Evolutionary conservation across 2,329 filamentous ascomycete species (phyloP), one percentile per base, ranked within the genome.

Genomic region (Coniochaeta ligniaria): DNA sequence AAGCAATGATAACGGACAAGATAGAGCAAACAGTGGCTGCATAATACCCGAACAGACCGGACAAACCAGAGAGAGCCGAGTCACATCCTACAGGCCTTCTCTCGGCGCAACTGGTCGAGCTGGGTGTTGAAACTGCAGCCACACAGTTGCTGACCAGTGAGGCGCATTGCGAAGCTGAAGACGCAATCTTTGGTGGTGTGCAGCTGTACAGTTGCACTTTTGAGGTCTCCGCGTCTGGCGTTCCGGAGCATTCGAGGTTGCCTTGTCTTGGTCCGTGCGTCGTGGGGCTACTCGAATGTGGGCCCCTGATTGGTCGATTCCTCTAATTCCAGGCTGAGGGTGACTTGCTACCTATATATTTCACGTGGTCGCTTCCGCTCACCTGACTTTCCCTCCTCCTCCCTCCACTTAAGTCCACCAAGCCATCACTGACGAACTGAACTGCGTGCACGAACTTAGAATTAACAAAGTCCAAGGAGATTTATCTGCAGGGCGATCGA

Each of bases 321-420:
- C 28, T 17, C 22, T 22, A 35, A 33, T 28, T 60, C 36, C 16
- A 16, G 52, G 16, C 36, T 38, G 45, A 43, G 47, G 43, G 45
- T 41, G 38, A 38, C 50, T 28, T 28, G 31, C 22, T 26, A 22
- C 33, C 14, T 60, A 60, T 60, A 60, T 60, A 57, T 58, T 58
- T 60, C 60, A 61, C 60, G 60, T 61, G 60, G 33, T 59, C 57
- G 33, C 57, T 47, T n/a, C n/a, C 56, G 60, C 60, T 61, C 60
- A 61, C 60, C 60, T 61, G 60, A 61, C 60, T 61, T 61, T 56
- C 57, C 55, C 57, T 47, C 55, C 54, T 55, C 54, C 38, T 58
- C 41, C 57, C 57, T 61, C 60, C 60, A 57, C 54, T 57, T 35
- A 36, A 35, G 33, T 57, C 20, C 8, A 38, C 16, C 57, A 20